A percentile compares a stretch with the other conserved stretches of the same genome.
phyloP scores from a whole-genome alignment of 2,329 filamentous ascomycete species.

The Fusarium ambrosium region DNA sequence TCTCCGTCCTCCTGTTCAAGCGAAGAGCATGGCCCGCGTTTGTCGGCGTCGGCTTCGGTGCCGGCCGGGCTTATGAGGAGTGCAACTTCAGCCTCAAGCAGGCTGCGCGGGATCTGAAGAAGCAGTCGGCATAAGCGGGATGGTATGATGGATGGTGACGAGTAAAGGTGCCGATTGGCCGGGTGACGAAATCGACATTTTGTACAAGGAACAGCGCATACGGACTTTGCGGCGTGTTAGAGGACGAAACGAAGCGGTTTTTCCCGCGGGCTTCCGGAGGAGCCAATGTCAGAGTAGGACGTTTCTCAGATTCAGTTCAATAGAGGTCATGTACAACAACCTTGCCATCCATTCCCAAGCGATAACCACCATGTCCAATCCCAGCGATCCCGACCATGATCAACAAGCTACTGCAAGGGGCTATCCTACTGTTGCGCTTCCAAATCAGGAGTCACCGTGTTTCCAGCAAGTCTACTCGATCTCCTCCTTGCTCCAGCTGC shows the following conservation, averaged over 20 bases:
- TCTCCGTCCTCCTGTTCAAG: conserved; percentile 98
- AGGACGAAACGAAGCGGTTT: conserved; percentile 35
- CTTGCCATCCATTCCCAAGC: conserved; percentile 19
- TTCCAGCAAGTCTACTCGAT: conserved; percentile 17
- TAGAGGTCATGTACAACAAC: conserved; percentile 54
- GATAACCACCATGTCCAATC: conserved; percentile 4
- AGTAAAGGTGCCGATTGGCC: conserved; percentile 4
- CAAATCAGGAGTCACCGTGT: conserved; percentile 23
- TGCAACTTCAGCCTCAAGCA: conserved; percentile 86
- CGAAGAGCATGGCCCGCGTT: conserved; percentile 98
- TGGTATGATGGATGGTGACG: neutral
- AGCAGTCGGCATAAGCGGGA: conserved; percentile 57
- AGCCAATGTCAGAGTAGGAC: conserved; percentile 46
- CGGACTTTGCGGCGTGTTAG: conserved; percentile 43
- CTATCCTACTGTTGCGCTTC: conserved; percentile 31
- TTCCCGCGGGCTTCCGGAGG: conserved; percentile 38
- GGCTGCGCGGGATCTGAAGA: conserved; percentile 70
- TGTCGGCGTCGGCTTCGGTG: conserved; percentile 93
- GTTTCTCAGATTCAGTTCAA: conserved; percentile 49
- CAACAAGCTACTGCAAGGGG: conserved; percentile 11
- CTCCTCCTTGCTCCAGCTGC: conserved; percentile 27
- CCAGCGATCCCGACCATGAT: neutral
- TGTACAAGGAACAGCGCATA: conserved; percentile 43
- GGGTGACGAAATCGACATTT: conserved; percentile 22
- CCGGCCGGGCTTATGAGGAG: conserved; percentile 97